Base-by-base conservation (phyloP, 1,139 yeast genomes). In the Blastobotrys ciferrii region DNA sequence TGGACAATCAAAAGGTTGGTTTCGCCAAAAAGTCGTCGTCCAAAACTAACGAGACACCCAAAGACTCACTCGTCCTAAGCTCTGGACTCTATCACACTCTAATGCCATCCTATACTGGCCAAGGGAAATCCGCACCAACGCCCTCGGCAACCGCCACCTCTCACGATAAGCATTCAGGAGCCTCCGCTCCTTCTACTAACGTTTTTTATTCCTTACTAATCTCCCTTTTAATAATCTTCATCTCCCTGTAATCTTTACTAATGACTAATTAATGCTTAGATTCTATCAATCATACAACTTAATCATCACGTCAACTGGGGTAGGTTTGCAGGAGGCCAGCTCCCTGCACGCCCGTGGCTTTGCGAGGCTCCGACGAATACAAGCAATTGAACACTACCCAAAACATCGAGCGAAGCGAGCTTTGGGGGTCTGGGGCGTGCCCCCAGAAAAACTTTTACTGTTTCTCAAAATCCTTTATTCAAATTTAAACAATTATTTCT, bases 1-100 rank as follows among this genome's bases (percentile, higher is more conserved):
- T 78, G 54, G 79, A 74, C 42, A 61, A 72, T 9, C 70, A 68
- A 42, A 62, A 63, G 55, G 70, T 83, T 46, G 87, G 86, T 0
- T 75, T 82, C 50, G 84, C 82, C 20, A 47, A 56, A 43, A 63
- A 61, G 51, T 46, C 54, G 2, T 45, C 50, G 15, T 45, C 56
- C 20, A 32, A 51, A 13, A 61, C 65, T 12, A 42, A 51, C 20
- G 54, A 46, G 12, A 60, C 64, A 9, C 58, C 61, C 7, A 50
- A 52, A 18, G 55, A 54, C 48, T 48, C 62, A 11, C 49, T 54
- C 37, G 54, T 56, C 32, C 46, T 48, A 18, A 44, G 53, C 23
- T 18, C 46, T 12, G 18, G 43, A 7, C 33, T 41, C 37, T 41
- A 32, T 13, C 43, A 36, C 12, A 17, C 28, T 9, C 28, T 36